Evolutionary conservation across 1,284 basidiomycete genomes (phyloP), one percentile per base, ranked within the genome.

Genomic region (Tranzscheliella williamsii): DNA sequence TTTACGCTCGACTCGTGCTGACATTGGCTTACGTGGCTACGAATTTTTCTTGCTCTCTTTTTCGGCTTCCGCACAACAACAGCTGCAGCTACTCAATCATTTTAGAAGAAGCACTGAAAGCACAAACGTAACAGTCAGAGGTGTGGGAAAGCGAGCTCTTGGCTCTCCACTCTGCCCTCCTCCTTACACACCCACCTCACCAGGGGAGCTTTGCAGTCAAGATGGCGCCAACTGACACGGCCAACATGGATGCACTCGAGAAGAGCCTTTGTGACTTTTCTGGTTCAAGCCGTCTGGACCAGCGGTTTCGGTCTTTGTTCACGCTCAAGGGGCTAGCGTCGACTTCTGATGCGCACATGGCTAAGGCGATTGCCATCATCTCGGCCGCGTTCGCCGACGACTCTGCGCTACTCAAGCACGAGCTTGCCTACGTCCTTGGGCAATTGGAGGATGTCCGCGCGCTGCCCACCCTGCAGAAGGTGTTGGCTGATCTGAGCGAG

Each of bases 341-440:
- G 12, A 39, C 55, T 3, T 70, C 70, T 33, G 56, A 69, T 21
- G 38, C 52, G 4, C 53, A 63, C 53, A 55, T 58, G 38, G 48
- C 49, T 23, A 58, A 67, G 8, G 90, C 91, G 11, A 86, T 97
- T 33, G 78, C 83, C 37, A 89, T 93, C 72, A 92, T 98, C 70
- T 85, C 88, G 20, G 85, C 87, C 81, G 93, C 89, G 16, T 91
- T 97, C 75, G 79, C 81, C 26, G 92, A 95, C 78, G 84, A 86
- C 15, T 95, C 91, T 34, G 90, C 92, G 6, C 80, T 99, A 39
- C 84, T 99, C 38, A 97, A 96, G 78, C 94, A 99, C 78, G 94
- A 99, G 78, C 84, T 98, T 3, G 94, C 94, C 2, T 99, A 98
- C 77, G 94, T 93, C 62, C 84, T 99, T 1, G 94, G 94, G 0